Percentiles rank a stretch among this genome's conserved stretches.
Evolutionary conservation across 768 basidiomycete genomes (phyloP).

Genomic region (Agrocybe chaxingu): DNA sequence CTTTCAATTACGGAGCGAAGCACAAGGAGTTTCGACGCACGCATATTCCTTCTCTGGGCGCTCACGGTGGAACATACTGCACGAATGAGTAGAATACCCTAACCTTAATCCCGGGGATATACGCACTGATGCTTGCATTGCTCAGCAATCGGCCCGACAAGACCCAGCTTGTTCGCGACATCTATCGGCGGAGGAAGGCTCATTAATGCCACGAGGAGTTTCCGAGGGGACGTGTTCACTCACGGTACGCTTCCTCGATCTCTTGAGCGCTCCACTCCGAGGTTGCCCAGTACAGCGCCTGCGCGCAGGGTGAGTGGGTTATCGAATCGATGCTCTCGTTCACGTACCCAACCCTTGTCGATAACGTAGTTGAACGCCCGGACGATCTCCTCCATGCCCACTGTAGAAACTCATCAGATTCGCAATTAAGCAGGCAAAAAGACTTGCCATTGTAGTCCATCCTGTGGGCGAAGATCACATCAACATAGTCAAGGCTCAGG

Average conservation of each 20-base stretch:
- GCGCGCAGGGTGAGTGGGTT: background rate
- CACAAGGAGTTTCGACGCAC: slow-evolving; percentile 26
- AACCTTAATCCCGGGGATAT: background rate
- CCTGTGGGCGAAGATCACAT: slow-evolving; percentile 66
- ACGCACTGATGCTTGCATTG: slow-evolving; percentile 68
- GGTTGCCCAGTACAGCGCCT: slow-evolving; percentile 69
- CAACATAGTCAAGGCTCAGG: slow-evolving; percentile 68
- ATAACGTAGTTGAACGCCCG: slow-evolving; percentile 79
- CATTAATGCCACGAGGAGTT: background rate
- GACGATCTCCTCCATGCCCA: slow-evolving; percentile 74
- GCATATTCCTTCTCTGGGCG: slow-evolving; percentile 76
- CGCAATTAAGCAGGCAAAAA: background rate
- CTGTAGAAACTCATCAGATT: slow-evolving; percentile 18
- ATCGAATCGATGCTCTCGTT: background rate
- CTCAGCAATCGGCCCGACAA: slow-evolving; percentile 70
- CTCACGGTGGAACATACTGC: slow-evolving; percentile 75
- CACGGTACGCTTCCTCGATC: slow-evolving; percentile 62
- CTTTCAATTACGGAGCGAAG: background rate
- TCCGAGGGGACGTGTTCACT: slow-evolving; percentile 13
- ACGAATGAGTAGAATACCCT: background rate
- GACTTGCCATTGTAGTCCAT: slow-evolving; percentile 49
- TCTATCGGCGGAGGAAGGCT: slow-evolving; percentile 29
- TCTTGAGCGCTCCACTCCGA: slow-evolving; percentile 76
- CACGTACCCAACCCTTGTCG: slow-evolving; percentile 58
- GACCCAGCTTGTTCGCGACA: slow-evolving; percentile 61